Conservation (phyloP, 2,329 filamentous ascomycete species). For the Saccharata proteae region DNA sequence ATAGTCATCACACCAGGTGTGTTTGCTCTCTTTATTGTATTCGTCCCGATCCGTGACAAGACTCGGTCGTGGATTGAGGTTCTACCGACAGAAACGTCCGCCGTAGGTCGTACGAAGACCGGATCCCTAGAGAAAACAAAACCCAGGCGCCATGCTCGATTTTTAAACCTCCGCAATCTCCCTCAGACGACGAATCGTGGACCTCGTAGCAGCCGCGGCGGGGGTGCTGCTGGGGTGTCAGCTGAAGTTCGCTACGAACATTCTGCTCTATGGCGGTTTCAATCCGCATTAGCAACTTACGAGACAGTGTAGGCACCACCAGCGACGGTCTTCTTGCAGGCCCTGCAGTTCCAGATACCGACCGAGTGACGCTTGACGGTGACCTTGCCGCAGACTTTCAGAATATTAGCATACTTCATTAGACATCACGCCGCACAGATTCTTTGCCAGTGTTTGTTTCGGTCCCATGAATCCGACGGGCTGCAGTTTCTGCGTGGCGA, state of each 20-base stretch:
- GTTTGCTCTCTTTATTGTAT: constrained; percentile 9
- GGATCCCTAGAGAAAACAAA: constrained; percentile 9
- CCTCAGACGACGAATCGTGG: constrained; percentile 90
- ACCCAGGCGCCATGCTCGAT: constrained; percentile 8
- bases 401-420: no score
- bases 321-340: constrained; percentile 87
- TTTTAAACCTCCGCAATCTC: constrained; percentile 90
- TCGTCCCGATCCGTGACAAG: constrained; percentile 9
- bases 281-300: no score
- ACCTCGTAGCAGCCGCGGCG: constrained; percentile 86
- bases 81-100: constrained; percentile 9
- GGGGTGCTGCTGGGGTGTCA: constrained; percentile 54
- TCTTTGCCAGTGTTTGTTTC: no score
- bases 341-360: constrained; percentile 94
- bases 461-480: no score
- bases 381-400: constrained; percentile 98
- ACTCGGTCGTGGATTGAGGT: constrained; percentile 9
- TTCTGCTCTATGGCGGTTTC: no score
- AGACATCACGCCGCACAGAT: no score
- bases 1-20: not conserved
- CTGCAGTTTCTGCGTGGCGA: no score
- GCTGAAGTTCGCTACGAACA: no score
- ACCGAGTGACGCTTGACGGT: constrained; percentile 80
- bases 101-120: constrained; percentile 9
- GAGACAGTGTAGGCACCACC: constrained; percentile 92